Percentiles rank a stretch among this genome's conserved stretches.
Evolutionary conservation across 2,329 filamentous ascomycete genomes (phyloP).

Genomic region (Hypoxylon sp.): DNA sequence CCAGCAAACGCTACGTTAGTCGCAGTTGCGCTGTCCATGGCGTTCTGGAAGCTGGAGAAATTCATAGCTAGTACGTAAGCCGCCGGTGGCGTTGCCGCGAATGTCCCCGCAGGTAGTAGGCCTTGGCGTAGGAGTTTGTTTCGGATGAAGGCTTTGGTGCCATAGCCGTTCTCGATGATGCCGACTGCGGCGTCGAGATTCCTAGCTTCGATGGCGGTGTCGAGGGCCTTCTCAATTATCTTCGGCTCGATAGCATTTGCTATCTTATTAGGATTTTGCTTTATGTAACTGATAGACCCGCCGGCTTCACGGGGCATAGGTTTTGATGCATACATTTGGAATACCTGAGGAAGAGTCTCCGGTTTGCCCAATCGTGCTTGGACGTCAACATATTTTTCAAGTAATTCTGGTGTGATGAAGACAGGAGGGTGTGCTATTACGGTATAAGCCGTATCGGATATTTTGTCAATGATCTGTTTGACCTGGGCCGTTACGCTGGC

Average conservation of each 20-base stretch:
- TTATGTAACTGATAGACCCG: constrained; percentile 69
- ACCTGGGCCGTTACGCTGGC: constrained; percentile 50
- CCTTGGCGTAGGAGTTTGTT: constrained; percentile 76
- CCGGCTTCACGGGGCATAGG: constrained; percentile 74
- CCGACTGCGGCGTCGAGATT: constrained; percentile 83
- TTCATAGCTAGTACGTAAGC: constrained; percentile 79
- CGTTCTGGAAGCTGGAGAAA: constrained; percentile 74
- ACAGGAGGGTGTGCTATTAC: constrained; percentile 81
- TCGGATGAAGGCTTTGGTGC: constrained; percentile 73
- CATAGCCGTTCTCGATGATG: constrained; percentile 78
- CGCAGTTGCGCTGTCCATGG: constrained; percentile 81
- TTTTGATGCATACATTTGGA: constrained; percentile 87
- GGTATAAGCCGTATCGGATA: constrained; percentile 73
- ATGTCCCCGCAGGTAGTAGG: constrained; percentile 69
- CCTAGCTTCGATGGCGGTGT: constrained; percentile 82
- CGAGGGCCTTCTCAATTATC: constrained; percentile 79
- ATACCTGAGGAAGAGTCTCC: constrained; percentile 81
- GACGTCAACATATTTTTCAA: constrained; percentile 80
- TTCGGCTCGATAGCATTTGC: constrained; percentile 79
- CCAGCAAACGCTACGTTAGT: constrained; percentile 84
- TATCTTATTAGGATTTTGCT: constrained; percentile 75
- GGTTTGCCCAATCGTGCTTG: constrained; percentile 80
- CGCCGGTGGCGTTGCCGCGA: constrained; percentile 72
- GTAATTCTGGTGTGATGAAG: constrained; percentile 80
- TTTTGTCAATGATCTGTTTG: constrained; percentile 62